phyloP scores from a whole-genome alignment of 2,329 filamentous ascomycete species.

The Exserohilum rostratum region DNA sequence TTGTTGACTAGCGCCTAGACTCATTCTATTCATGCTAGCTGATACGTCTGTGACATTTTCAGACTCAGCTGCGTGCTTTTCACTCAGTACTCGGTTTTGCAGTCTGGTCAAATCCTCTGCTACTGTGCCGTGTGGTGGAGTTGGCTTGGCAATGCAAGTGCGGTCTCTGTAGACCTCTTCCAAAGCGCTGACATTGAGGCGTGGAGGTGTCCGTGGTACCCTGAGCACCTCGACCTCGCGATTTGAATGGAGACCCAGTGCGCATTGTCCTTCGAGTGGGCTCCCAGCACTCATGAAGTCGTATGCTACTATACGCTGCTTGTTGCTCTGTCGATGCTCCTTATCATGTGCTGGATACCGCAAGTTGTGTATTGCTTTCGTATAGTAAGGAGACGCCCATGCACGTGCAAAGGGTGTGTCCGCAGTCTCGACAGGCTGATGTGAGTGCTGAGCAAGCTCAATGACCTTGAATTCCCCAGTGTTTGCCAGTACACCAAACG shows the following conservation, averaged over 20 bases:
- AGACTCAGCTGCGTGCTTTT: constrained; percentile 34
- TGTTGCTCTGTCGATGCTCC: constrained; percentile 52
- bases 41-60: constrained; percentile 31
- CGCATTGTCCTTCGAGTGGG: constrained; percentile 55
- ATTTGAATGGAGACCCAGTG: constrained; percentile 60
- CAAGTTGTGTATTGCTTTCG: constrained; percentile 51
- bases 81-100: constrained; percentile 38
- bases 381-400: constrained; percentile 54
- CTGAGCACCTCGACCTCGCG: constrained; percentile 58
- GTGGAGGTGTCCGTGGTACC: constrained; percentile 52
- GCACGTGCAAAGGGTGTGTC: constrained; percentile 30
- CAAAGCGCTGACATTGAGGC: constrained; percentile 52
- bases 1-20: constrained; percentile 40
- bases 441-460: constrained; percentile 60
- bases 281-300: constrained; percentile 62
- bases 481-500: constrained; percentile 64
- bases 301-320: constrained; percentile 62
- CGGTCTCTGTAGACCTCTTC: constrained; percentile 51
- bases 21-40: constrained; percentile 38
- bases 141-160: constrained; percentile 41
- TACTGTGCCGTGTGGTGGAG: constrained; percentile 32
- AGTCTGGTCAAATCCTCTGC: constrained; percentile 45
- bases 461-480: constrained; percentile 64
- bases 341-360: constrained; percentile 55
- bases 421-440: constrained; percentile 32